Base-by-base conservation (phyloP, 768 basidiomycete genomes). In the Lentinula raphanica region DNA sequence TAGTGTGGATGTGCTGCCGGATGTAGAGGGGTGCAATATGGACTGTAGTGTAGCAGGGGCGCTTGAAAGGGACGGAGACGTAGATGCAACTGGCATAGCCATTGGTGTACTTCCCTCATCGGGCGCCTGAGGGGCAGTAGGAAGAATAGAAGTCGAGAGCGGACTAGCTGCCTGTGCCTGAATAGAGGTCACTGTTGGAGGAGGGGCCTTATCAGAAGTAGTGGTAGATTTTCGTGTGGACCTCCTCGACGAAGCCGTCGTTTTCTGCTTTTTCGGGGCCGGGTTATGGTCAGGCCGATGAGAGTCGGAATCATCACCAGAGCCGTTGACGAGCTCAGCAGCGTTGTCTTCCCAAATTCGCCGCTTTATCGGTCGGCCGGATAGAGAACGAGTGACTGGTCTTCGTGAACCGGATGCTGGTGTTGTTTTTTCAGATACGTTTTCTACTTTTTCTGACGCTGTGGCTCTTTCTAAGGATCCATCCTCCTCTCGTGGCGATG, bases 301-400 rank as follows among this genome's bases (percentile, higher is more conserved):
- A 15, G 19, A 21, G 9, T 21, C 49, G 31, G 48, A 29, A 17
- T 50, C 49, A 50, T 53, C 51, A 13, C 19, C 23, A 3, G 51
- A 53, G 8, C 2, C 5, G n/a, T 6, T 28, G 29, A 21, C 25
- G 21, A 11, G 28, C 28, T 49, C 32, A 19, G 21, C 12, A 5
- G 44, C 21, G 31, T 57, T 57, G 31, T 57, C 46, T 25, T 57
- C 42, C 11, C 42, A 44, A 28, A 57, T 57, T 35, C 46, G 28
- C 4, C 56, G 44, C 49, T 57, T 57, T 25, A 46, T 31, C 6
- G 56, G 45, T 27, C 56, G 44, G 15, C 56, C 56, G 13, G 56
- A 46, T 39, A 48, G 29, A 29, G 56, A 57, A 38, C 56, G 56
- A 31, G 56, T 57, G 2, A 57, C 36, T 7, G 56, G 56, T 36